Base-by-base conservation (phyloP, 2,329 filamentous ascomycete species). In the Xylariaceae sp. region DNA sequence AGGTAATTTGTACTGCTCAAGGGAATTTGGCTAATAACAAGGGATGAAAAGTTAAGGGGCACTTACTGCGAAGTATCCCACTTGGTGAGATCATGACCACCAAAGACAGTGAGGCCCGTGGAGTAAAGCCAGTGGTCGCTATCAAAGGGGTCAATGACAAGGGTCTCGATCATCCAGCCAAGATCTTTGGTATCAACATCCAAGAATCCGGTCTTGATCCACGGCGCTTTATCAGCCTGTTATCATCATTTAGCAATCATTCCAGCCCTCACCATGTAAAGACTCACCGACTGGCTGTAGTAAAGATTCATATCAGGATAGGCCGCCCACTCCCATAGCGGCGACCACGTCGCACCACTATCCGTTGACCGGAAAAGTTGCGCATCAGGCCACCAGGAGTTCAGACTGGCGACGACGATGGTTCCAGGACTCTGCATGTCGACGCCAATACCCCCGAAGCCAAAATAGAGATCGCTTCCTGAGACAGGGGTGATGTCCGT, bases 91-190 rank as follows among this genome's bases (percentile, higher is more conserved):
- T 84, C 80, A 55, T 78, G 77, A 1, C 82, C 79, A 8, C 80
- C 80, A 44, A 77, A 82, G 50, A 83, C 71, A 0, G 80, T 82
- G n/a, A 78, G 70, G 2, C 83, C 82, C 0, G 83, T 86, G n/a
- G 80, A 81, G 59, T 85, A 86, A 0, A 85, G 71, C 80, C 81
- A 85, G 68, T 84, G 82, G 66, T 84, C 76, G 58, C 80, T 83
- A 65, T 86, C 81, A 30, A 78, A 75, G 0, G 83, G 83, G 65
- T 85, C 75, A 53, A 86, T 85, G 18, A 80, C 80, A 6, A 85
- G 69, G 0, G 78, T 73, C 65, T 85, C 83, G 7, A 85, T 81
- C 83, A 85, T 85, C 82, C 82, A 85, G 1, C 83, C 83, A 2
- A 85, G 70, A 35, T 75, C 74, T 71, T 82, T 81, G 11, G 73